Base-by-base conservation (phyloP, 192 early-diverging fungal genomes). In the Oehlia diaphana region DNA sequence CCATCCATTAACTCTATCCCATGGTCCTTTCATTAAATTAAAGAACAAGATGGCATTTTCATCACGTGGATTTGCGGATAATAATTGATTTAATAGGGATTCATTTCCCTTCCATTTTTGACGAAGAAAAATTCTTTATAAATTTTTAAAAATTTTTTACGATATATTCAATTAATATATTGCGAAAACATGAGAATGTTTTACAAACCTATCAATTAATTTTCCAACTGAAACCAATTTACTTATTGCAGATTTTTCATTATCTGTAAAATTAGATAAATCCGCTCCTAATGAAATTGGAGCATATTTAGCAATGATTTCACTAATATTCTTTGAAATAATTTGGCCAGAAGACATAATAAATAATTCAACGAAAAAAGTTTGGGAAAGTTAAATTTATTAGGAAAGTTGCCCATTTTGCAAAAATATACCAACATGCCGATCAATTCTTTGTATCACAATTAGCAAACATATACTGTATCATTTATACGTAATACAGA, bases 51-150 rank as follows among this genome's bases (percentile, higher is more conserved):
- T 70, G 26, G 88, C 80, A 49, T 86, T 82, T 61, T 87, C 79
- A 10, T 84, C 80, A 49, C 81, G 87, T 23, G 80, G 83, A 4
- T 82, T 75, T 10, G 78, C 63, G 2, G 42, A 21, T 21, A 67
- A 39, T 58, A 94, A 84, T 58, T 89, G 63, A n/a, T 85, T 39
- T 68, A 87, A 88, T 19, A 93, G 82, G 6, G 61, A 77, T 62
- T 88, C 77, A 72, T 91, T 92, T 1, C 91, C 89, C 10, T 86
- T 79, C 93, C 91, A 93, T 23, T 85, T 86, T 81, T 94, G 93
- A 50, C 87, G 84, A 76, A 90, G 88, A 74, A 91, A 94, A 63
- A 91, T 85, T 39, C 68, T 69, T 53, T 77, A 67, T 13, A 35
- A 67, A 66, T 12, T 37, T 26, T 31, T 33, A 33, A 66, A 31